Evolutionary conservation across 2,329 filamentous ascomycete genomes (phyloP).

Genomic region (Sarocladiaceae sp.): DNA sequence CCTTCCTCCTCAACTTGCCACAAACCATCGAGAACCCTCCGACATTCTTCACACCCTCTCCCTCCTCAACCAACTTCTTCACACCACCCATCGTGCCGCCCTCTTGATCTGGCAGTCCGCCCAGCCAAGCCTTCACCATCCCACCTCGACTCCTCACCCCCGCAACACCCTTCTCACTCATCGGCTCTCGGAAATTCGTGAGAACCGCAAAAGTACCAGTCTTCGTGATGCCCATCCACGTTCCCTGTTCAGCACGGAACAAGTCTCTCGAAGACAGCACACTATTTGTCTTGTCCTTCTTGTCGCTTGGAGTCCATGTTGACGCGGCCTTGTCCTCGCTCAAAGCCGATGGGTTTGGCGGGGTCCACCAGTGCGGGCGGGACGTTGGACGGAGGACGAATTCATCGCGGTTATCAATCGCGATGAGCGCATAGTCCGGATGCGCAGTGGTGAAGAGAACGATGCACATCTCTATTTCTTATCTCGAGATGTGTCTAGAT

Average conservation of each 20-base stretch:
- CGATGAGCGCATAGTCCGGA: slow-evolving; percentile 68
- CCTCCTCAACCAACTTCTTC: slow-evolving; percentile 44
- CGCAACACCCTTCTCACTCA: slow-evolving; percentile 34
- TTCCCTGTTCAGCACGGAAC: slow-evolving; percentile 57
- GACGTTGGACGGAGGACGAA: slow-evolving; percentile 62
- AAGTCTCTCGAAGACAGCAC: slow-evolving; percentile 59
- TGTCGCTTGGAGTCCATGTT: not conserved
- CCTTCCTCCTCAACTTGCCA: slow-evolving; percentile 47
- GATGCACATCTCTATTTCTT: slow-evolving; percentile 64
- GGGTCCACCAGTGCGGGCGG: slow-evolving; percentile 61
- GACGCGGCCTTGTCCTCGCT: not conserved
- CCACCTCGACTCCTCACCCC: slow-evolving; percentile 56
- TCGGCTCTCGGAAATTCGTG: slow-evolving; percentile 60
- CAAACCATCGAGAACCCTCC: slow-evolving; percentile 66
- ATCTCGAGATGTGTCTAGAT: not conserved
- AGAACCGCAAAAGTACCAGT: slow-evolving; percentile 58
- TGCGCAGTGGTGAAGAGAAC: slow-evolving; percentile 71
- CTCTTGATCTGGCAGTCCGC: slow-evolving; percentile 33
- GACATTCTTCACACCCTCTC: slow-evolving; percentile 51
- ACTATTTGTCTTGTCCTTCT: not conserved
- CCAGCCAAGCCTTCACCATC: slow-evolving; percentile 61
- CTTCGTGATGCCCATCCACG: slow-evolving; percentile 61
- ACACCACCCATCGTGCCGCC: slow-evolving; percentile 31
- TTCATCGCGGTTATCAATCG: slow-evolving; percentile 76
- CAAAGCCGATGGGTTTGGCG: slow-evolving; percentile 16